Conservation (phyloP, 495 filamentous ascomycete genomes). For the Tricharina praecox region DNA sequence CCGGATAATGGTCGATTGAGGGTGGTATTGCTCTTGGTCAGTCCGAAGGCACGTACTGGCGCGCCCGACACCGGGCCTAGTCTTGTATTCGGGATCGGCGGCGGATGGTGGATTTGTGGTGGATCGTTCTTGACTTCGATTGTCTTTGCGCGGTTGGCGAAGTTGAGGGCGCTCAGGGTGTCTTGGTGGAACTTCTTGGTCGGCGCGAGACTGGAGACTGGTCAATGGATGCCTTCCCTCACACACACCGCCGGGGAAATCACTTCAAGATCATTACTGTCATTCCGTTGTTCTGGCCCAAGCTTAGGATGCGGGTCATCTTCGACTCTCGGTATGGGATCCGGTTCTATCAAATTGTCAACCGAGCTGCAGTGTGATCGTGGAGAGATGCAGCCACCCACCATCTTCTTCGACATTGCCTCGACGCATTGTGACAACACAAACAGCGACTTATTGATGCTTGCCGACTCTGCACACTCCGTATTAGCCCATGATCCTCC, state of each 20-base stretch:
- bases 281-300: constrained; percentile 89
- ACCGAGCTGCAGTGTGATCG: too few species aligned
- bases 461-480: constrained; percentile 92
- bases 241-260: too few species aligned
- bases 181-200: constrained; percentile 73
- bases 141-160: constrained; percentile 88
- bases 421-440: constrained; percentile 92
- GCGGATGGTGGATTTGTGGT: constrained; percentile 8
- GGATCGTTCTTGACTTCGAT: constrained; percentile 62
- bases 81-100: constrained; percentile 7
- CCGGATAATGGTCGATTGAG: constrained; percentile 3
- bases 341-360: constrained; percentile 45
- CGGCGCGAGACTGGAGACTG: constrained; percentile 58
- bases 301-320: constrained; percentile 85
- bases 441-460: constrained; percentile 96
- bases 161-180: constrained; percentile 82
- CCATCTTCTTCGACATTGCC: constrained; percentile 69
- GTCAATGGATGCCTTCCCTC: too few species aligned
- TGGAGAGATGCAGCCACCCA: too few species aligned
- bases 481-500: too few species aligned
- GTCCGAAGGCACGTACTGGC: constrained; percentile 19
- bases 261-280: constrained; percentile 73
- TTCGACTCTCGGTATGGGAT: constrained; percentile 92
- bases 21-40: constrained; percentile 12
- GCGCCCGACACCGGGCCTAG: not conserved